Evolutionary conservation across 2,329 filamentous ascomycete species (phyloP).

Genomic region (Fusarium brevicatenulatum): DNA sequence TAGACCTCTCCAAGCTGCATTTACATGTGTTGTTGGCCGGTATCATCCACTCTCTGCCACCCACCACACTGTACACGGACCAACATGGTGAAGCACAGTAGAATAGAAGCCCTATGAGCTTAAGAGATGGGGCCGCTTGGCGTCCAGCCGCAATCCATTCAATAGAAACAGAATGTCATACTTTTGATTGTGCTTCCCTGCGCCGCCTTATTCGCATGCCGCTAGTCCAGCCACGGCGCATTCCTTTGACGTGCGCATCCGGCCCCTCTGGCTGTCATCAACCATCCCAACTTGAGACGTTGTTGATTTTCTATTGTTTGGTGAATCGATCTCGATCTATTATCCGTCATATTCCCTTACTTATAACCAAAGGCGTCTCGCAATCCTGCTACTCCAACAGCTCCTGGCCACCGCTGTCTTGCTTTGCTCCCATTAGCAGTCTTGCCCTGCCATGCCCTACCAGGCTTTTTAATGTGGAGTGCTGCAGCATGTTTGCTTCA

Average conservation of each 20-base stretch:
- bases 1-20: conserved; percentile 41
- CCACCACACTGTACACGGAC: conserved; percentile 26
- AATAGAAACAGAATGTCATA: conserved; percentile 35
- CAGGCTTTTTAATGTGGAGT: conserved; percentile 1
- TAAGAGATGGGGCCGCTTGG: conserved; percentile 35
- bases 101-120: conserved; percentile 25
- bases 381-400: neutral
- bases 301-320: neutral
- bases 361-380: neutral
- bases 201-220: conserved; percentile 36
- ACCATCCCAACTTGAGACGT: conserved; percentile 25
- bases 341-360: neutral
- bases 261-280: neutral
- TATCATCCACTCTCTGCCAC: conserved; percentile 4
- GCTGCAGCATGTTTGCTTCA: conserved; percentile 30
- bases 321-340: neutral
- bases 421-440: neutral
- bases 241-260: conserved; percentile 38
- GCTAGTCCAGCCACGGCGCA: conserved; percentile 42
- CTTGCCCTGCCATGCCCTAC: neutral
- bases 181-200: conserved; percentile 33
- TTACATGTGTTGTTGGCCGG: conserved; percentile 42
- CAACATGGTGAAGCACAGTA: conserved; percentile 32
- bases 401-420: neutral
- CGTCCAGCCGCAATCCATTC: conserved; percentile 36